Conservation (phyloP, 371 early-diverging fungal genomes). For the Haplosporangium sp. region DNA sequence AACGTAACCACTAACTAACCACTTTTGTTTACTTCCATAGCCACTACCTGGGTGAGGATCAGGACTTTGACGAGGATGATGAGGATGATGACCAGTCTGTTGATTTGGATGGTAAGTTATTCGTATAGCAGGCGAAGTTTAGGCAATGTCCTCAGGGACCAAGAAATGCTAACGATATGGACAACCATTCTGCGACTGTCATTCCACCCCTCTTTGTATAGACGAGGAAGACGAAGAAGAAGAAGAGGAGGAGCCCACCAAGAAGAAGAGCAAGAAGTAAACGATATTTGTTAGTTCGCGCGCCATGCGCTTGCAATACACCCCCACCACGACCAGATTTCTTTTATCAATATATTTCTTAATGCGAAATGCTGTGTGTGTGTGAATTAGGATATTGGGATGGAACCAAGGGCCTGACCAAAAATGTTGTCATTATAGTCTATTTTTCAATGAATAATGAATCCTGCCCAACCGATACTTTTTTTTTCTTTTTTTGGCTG, state of each 20-base stretch:
- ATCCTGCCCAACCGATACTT: too few relatives aligned
- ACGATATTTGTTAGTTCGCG: background rate
- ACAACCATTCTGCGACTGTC: background rate
- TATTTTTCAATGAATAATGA: too few relatives aligned
- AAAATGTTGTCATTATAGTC: too few relatives aligned
- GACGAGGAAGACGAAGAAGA: slow-evolving; percentile 45
- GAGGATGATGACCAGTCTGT: slow-evolving; percentile 31
- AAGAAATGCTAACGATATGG: background rate
- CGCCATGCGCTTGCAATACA: too few relatives aligned
- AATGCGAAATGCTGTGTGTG: too few relatives aligned
- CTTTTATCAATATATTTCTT: too few relatives aligned
- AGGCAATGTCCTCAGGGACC: background rate
- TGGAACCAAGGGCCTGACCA: too few relatives aligned
- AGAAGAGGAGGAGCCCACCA: slow-evolving; percentile 39
- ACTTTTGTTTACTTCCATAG: slow-evolving; percentile 1
- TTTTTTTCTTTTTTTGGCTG: too few relatives aligned
- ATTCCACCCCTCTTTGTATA: background rate
- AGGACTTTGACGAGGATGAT: slow-evolving; percentile 17
- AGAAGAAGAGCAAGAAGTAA: slow-evolving; percentile 56
- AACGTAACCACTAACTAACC: background rate
- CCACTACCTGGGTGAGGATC: slow-evolving; percentile 25
- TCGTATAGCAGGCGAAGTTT: background rate
- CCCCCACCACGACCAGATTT: too few relatives aligned
- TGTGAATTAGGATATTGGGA: too few relatives aligned
- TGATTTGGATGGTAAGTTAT: slow-evolving; percentile 33